Evolutionary conservation across 2,329 filamentous ascomycete genomes (phyloP).

Genomic region (Tolypocladium paradoxum): DNA sequence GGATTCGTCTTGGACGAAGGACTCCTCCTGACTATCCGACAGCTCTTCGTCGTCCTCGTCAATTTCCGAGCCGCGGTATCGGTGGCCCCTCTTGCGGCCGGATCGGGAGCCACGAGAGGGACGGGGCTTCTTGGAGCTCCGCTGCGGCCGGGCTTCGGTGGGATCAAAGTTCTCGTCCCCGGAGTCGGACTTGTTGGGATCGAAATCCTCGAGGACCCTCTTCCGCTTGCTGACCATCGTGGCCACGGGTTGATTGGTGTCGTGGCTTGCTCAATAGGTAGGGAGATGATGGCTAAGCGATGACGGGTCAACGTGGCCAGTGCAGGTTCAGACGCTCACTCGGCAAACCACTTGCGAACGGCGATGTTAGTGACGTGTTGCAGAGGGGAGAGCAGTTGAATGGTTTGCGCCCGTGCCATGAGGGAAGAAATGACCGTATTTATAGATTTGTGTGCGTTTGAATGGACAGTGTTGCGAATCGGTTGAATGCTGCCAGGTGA

Average conservation of each 20-base stretch:
- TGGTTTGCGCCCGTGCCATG: neutral
- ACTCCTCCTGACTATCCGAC: constrained; percentile 41
- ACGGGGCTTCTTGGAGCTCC: constrained; percentile 30
- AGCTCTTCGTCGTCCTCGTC: constrained; percentile 48
- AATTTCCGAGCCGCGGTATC: constrained; percentile 51
- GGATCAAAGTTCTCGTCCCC: constrained; percentile 58
- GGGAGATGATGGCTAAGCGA: neutral
- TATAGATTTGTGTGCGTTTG: neutral
- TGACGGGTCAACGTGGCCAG: neutral
- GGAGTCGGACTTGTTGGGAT: constrained; percentile 56
- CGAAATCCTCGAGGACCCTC: constrained; percentile 47
- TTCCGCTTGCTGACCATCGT: constrained; percentile 42
- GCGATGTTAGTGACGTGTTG: neutral
- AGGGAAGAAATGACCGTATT: neutral
- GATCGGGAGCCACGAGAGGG: constrained; percentile 23
- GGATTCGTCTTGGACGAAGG: constrained; percentile 32
- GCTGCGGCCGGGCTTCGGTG: constrained; percentile 30
- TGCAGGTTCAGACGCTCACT: neutral
- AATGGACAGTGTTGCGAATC: neutral
- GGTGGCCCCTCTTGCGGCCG: constrained; percentile 25
- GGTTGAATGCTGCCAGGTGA: neutral
- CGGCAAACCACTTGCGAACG: neutral
- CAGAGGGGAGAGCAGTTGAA: neutral
- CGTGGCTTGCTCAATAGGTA: neutral
- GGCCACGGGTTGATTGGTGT: neutral